Conservation (phyloP, 2,329 filamentous ascomycete genomes). For the Fusarium vanettenii region DNA sequence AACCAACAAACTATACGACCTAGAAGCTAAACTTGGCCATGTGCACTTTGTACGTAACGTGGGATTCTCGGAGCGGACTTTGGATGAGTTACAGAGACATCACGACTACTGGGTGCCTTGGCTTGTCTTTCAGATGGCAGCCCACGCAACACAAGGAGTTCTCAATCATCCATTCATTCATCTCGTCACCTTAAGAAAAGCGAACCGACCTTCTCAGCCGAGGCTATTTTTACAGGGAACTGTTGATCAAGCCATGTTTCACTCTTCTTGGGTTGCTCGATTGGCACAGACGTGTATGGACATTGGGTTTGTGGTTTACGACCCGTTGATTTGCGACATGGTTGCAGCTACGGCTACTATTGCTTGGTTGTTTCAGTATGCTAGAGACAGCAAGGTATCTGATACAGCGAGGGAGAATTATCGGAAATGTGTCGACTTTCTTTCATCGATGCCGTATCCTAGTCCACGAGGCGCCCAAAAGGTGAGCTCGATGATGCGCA, state of each 20-base stretch:
- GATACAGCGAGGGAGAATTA: slow-evolving; percentile 32
- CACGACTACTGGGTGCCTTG: slow-evolving; percentile 39
- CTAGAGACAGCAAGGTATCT: slow-evolving; percentile 28
- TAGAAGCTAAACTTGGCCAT: slow-evolving; percentile 20
- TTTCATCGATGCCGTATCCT: slow-evolving; percentile 30
- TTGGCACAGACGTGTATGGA: slow-evolving; percentile 38
- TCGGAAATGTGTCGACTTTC: slow-evolving; percentile 22
- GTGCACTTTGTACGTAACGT: slow-evolving; percentile 39
- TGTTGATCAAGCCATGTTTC: slow-evolving; percentile 40
- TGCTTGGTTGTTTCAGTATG: slow-evolving; percentile 40
- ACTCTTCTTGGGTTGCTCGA: slow-evolving; percentile 35
- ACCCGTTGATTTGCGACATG: slow-evolving; percentile 35
- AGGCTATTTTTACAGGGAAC: slow-evolving; percentile 33
- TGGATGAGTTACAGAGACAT: slow-evolving; percentile 24
- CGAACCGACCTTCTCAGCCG: slow-evolving; percentile 23
- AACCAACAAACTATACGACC: slow-evolving; percentile 33
- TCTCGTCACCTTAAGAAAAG: slow-evolving; percentile 24
- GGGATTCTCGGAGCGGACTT: slow-evolving; percentile 30
- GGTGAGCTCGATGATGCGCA: background rate
- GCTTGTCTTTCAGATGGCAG: slow-evolving; percentile 33
- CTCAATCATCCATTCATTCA: slow-evolving; percentile 39
- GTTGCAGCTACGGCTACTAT: slow-evolving; percentile 38
- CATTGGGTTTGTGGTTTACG: slow-evolving; percentile 25
- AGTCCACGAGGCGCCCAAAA: slow-evolving; percentile 22
- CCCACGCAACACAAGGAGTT: slow-evolving; percentile 30